Conservation (phyloP, 106 monocot genomes). For the Acorus calamus region DNA sequence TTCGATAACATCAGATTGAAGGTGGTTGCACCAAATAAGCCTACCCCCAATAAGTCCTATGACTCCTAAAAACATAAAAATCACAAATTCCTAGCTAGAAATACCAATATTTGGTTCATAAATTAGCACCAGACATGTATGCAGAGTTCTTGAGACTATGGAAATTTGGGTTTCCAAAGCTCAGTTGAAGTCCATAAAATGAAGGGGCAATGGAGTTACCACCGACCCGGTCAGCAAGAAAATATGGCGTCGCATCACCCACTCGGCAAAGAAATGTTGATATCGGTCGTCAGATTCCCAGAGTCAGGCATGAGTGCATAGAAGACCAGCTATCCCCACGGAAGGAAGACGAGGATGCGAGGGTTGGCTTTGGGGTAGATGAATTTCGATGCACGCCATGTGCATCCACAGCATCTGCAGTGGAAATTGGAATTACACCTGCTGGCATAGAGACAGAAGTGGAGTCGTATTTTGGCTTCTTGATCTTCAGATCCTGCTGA, state of each 20-base stretch:
- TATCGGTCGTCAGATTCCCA: constrained; percentile 3
- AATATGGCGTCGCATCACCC: not conserved
- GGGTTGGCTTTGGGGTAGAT: constrained; percentile 5
- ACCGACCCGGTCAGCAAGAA: too few relatives aligned
- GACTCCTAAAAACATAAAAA: too few relatives aligned
- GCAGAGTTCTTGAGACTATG: too few relatives aligned
- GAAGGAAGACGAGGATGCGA: constrained; percentile 3
- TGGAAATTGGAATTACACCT: constrained; percentile 22
- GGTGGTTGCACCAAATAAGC: too few relatives aligned
- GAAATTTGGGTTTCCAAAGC: too few relatives aligned
- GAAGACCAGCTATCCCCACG: constrained; percentile 11
- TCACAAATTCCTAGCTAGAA: too few relatives aligned
- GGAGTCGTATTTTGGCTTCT: constrained; percentile 37
- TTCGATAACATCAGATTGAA: too few relatives aligned
- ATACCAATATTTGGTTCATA: too few relatives aligned
- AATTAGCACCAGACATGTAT: too few relatives aligned
- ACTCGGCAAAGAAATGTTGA: constrained; percentile 12
- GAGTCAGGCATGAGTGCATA: not conserved
- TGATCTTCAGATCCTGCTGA: constrained; percentile 54
- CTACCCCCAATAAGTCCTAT: too few relatives aligned
- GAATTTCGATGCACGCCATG: constrained; percentile 10
- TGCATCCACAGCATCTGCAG: constrained; percentile 26
- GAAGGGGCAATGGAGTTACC: too few relatives aligned
- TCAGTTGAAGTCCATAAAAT: too few relatives aligned
- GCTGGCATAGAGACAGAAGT: constrained; percentile 12